Evolutionary conservation across 495 filamentous ascomycete genomes (phyloP).

Genomic region (Polyplosphaeria fusca): DNA sequence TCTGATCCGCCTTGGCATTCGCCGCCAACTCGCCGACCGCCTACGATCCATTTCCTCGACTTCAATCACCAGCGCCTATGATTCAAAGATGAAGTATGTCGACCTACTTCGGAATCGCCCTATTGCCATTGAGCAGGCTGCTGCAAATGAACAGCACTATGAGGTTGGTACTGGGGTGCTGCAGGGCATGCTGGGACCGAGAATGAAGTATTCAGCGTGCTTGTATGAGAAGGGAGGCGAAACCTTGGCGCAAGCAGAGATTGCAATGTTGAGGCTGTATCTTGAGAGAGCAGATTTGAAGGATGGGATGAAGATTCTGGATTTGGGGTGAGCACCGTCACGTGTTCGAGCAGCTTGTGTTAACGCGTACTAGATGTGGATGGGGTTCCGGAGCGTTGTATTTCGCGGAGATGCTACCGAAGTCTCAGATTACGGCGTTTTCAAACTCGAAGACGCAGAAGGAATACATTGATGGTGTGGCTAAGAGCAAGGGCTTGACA

Average conservation of each 20-base stretch:
- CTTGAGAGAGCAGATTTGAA: constrained; percentile 52
- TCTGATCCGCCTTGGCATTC: constrained; percentile 57
- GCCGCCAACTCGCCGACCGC: constrained; percentile 54
- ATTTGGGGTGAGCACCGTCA: constrained; percentile 52
- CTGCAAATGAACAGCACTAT: constrained; percentile 65
- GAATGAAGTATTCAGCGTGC: constrained; percentile 63
- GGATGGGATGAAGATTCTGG: constrained; percentile 59
- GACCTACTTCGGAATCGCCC: constrained; percentile 51
- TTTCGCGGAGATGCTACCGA: constrained; percentile 58
- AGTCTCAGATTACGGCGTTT: constrained; percentile 57
- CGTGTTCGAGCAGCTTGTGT: no score
- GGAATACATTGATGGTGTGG: constrained; percentile 57
- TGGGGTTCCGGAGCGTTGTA: constrained; percentile 64
- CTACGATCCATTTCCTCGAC: constrained; percentile 47
- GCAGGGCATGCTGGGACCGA: constrained; percentile 53
- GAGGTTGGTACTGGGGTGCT: constrained; percentile 62
- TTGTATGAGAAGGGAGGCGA: constrained; percentile 56
- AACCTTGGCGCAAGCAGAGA: constrained; percentile 60
- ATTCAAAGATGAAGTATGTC: constrained; percentile 57
- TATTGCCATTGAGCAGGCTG: constrained; percentile 60
- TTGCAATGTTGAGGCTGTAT: constrained; percentile 61
- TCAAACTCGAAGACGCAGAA: constrained; percentile 65
- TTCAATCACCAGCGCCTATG: constrained; percentile 47
- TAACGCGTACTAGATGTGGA: no score
- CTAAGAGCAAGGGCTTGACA: constrained; percentile 49